Conservation (phyloP, 352 stramenopile genomes). For the Globisporangium radiosum region DNA sequence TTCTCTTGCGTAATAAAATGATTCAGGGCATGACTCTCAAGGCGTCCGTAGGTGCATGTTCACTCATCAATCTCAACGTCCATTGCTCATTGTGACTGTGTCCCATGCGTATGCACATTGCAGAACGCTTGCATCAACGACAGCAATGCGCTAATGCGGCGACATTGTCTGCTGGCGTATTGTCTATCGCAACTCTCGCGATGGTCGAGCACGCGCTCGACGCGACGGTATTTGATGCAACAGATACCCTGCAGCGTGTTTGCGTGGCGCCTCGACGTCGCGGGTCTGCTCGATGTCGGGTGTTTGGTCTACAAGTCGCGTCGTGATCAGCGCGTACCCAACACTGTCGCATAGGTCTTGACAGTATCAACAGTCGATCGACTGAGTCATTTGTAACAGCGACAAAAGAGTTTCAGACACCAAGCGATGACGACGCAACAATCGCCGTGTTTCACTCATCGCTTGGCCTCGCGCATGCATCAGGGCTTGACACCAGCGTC, state of each 20-base stretch:
- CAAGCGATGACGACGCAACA: slow-evolving; percentile 4
- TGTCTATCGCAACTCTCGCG: slow-evolving; percentile 16
- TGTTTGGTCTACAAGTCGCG: slow-evolving; percentile 33
- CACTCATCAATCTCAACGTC: background rate
- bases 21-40: too few species aligned
- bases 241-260: slow-evolving; percentile 16
- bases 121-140: slow-evolving; percentile 1
- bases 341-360: slow-evolving; percentile 5
- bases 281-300: slow-evolving; percentile 17
- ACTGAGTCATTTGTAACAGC: slow-evolving; percentile 19
- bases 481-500: slow-evolving; percentile 41
- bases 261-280: slow-evolving; percentile 25
- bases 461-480: slow-evolving; percentile 20
- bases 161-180: slow-evolving; percentile 37
- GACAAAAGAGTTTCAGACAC: slow-evolving; percentile 3
- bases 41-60: background rate
- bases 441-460: slow-evolving; percentile 38
- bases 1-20: too few species aligned
- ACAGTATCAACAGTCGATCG: slow-evolving; percentile 8
- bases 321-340: slow-evolving; percentile 16
- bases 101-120: background rate
- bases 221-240: slow-evolving; percentile 14
- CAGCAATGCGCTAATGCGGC: slow-evolving; percentile 35
- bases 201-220: slow-evolving; percentile 42
- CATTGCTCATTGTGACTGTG: background rate